These are phyloP conservation scores for cucumber (Cucumis sativus) DNA, from an alignment of 306 rosid genomes.

Conservation along the genomic window DNA sequence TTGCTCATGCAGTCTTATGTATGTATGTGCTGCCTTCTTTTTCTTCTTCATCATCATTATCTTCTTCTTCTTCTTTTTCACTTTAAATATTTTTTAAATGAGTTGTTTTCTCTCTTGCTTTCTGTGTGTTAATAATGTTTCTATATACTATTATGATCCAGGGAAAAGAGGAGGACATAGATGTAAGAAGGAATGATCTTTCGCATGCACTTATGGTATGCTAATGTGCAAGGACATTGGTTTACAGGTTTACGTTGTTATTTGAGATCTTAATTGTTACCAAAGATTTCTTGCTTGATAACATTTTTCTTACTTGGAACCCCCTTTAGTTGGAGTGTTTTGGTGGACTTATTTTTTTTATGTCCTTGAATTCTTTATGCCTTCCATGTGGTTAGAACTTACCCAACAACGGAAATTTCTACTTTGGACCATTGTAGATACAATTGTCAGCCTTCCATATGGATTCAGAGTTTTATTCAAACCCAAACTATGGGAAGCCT, in stretches of 20 bases:
- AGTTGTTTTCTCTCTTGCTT: neutral
- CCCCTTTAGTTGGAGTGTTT: too few relatives aligned
- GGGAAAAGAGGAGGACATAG: slow-evolving; percentile 49
- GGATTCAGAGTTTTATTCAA: too few relatives aligned
- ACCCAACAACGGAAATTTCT: neutral
- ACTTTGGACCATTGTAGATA: neutral
- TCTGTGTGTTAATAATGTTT: neutral
- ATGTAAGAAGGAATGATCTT: slow-evolving; percentile 64
- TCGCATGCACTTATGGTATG: slow-evolving; percentile 77
- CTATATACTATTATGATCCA: slow-evolving; percentile 20
- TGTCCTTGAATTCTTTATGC: neutral
- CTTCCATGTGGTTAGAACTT: neutral
- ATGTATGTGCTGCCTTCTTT: too few relatives aligned
- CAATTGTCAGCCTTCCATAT: neutral
- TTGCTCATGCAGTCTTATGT: too few relatives aligned
- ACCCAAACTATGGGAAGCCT: neutral
- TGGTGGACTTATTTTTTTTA: too few relatives aligned
- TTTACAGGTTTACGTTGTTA: neutral
- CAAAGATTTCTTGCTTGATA: neutral
- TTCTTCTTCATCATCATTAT: neutral
- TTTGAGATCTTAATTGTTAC: neutral
- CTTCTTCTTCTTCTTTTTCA: neutral
- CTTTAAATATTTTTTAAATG: too few relatives aligned
- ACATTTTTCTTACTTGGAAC: too few relatives aligned
- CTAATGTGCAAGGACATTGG: slow-evolving; percentile 4